Base-by-base conservation (phyloP, 768 basidiomycete species). In the Phaeolepiota aurea region DNA sequence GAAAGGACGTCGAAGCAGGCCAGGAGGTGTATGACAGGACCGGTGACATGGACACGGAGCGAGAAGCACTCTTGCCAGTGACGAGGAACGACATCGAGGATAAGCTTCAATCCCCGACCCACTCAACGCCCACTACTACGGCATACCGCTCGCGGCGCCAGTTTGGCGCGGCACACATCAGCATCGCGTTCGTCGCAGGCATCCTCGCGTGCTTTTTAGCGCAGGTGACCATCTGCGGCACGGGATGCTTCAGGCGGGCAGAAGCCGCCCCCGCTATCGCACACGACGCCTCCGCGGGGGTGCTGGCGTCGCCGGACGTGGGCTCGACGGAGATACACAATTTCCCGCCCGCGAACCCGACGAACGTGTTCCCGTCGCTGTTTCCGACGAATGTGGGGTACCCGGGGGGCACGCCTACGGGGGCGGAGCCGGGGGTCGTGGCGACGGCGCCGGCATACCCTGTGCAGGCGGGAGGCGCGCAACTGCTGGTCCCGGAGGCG, bases 301-400 rank as follows among this genome's bases (percentile, higher is more conserved):
- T 61, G 13, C 53, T 78, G 12, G 83, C 81, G 0, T 64, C 79
- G 2, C 79, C 84, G 1, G 75, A 77, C 54, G 82, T 78, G 14
- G 87, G 87, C 11, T 85, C 84, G 1, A 82, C 84, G 2, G 69
- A 72, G 44, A 68, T 72, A 3, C 76, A 88, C 57, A 55, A 75
- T 15, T 88, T 74, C 56, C 88, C 88, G 5, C 87, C 88, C 0
- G 48, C 75, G 0, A 71, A 73, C 4, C 85, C 87, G 0, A 87
- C 85, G 13, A 90, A 90, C 49, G 68, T 64, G 5, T 71, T 72
- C 48, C 82, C 87, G 0, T 74, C 80, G 1, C 49, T 84, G 19
- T 91, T 91, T 57, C 88, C 88, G 3, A 73, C 84, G 20, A 50
- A 77, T 49, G 79, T 91, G 3, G 88, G 88, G 25, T 79, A 88